Percentiles rank a stretch among this genome's conserved stretches.
Evolutionary conservation across 257 asterid species (phyloP).

Genomic region (Paulownia fortunei): DNA sequence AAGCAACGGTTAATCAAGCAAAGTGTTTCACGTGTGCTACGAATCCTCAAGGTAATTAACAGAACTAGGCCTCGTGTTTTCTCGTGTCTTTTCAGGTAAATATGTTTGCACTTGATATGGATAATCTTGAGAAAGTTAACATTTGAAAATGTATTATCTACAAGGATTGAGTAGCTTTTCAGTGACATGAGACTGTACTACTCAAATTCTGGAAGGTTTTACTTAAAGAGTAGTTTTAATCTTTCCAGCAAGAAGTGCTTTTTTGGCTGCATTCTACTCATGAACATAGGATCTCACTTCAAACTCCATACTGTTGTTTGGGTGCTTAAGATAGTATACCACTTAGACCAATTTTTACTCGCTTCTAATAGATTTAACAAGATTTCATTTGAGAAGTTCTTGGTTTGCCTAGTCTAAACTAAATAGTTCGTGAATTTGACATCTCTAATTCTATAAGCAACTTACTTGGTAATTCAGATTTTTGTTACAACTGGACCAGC

Average conservation of each 20-base stretch:
- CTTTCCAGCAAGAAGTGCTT: neutral
- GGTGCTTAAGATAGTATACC: neutral
- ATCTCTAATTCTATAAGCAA: neutral
- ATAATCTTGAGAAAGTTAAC: slow-evolving; percentile 5
- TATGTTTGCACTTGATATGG: neutral
- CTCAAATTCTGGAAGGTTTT: neutral
- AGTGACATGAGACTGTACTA: neutral
- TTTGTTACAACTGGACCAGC: neutral
- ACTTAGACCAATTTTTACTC: neutral
- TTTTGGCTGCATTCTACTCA: neutral
- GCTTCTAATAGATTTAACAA: neutral
- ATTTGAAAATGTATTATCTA: neutral
- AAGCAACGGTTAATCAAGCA: slow-evolving; percentile 91
- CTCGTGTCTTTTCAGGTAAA: neutral
- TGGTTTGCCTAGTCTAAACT: neutral
- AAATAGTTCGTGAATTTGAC: neutral
- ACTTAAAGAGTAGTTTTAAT: neutral
- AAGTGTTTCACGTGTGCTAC: slow-evolving; percentile 79
- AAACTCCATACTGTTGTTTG: neutral
- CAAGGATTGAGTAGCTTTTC: neutral
- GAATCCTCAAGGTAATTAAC: slow-evolving; percentile 77
- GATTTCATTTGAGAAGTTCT: neutral
- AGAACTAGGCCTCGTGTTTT: neutral
- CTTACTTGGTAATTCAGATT: neutral
- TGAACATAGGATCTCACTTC: slow-evolving; percentile 4